Conservation (phyloP, 2,329 filamentous ascomycete genomes). For the Aspergillus cejpii region DNA sequence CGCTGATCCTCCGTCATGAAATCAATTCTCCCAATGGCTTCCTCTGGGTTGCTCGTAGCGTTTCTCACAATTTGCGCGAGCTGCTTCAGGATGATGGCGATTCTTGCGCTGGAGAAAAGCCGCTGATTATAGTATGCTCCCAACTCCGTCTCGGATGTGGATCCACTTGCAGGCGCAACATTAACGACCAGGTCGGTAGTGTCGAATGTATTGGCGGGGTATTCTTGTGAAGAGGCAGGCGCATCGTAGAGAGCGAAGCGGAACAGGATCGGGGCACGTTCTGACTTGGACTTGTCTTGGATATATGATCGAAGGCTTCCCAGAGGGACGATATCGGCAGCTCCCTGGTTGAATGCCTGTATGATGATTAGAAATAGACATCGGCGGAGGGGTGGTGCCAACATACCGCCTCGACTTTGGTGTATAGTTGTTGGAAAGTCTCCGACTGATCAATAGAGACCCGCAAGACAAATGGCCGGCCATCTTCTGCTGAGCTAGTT, state of each 20-base stretch:
- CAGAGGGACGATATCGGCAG: slow-evolving; percentile 40
- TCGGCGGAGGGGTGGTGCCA: background rate
- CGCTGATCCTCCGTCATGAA: slow-evolving; percentile 35
- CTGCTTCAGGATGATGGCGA: slow-evolving; percentile 41
- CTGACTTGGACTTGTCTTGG: slow-evolving; percentile 36
- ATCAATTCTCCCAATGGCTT: slow-evolving; percentile 40
- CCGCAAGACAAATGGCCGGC: slow-evolving; percentile 42
- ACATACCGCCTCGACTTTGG: slow-evolving; percentile 37
- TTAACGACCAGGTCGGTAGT: slow-evolving; percentile 40
- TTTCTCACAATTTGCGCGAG: slow-evolving; percentile 38
- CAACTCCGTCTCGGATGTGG: slow-evolving; percentile 25
- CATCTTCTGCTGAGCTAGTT: slow-evolving; percentile 40
- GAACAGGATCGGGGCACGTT: slow-evolving; percentile 40
- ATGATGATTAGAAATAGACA: slow-evolving; percentile 4
- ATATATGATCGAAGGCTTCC: slow-evolving; percentile 37
- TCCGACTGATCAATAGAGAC: slow-evolving; percentile 38
- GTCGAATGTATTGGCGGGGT: slow-evolving; percentile 41
- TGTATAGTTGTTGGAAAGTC: slow-evolving; percentile 37
- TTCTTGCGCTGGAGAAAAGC: slow-evolving; percentile 42
- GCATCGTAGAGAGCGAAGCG: slow-evolving; percentile 45
- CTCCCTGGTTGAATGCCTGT: slow-evolving; percentile 37
- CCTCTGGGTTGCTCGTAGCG: slow-evolving; percentile 35
- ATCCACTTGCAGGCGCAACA: slow-evolving; percentile 24
- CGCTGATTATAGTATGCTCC: slow-evolving; percentile 42
- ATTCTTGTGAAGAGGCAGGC: slow-evolving; percentile 37